A percentile compares a stretch with the other conserved stretches of the same genome.
Evolutionary conservation across 2,329 filamentous ascomycete genomes (phyloP).

Genomic region (Penicillium sp.): DNA sequence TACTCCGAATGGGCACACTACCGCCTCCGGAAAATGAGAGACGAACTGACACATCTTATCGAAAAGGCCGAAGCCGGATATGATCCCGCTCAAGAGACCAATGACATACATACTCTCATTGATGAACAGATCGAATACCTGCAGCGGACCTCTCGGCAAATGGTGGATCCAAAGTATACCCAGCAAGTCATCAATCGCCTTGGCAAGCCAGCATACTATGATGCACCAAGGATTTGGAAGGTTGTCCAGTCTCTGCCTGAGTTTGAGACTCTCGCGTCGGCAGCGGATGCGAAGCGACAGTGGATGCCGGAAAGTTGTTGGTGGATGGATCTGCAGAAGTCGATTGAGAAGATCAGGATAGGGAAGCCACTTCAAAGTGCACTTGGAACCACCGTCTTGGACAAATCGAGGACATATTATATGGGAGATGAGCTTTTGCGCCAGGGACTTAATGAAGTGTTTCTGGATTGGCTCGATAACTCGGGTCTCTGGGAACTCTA

Average conservation of each 20-base stretch:
- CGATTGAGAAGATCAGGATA: constrained; percentile 10
- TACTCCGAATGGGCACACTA: constrained; percentile 26
- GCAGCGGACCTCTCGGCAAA: constrained; percentile 16
- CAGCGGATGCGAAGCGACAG: constrained; percentile 3
- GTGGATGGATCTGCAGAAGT: constrained; percentile 15
- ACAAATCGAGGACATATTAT: constrained; percentile 1
- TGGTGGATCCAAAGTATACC: constrained; percentile 11
- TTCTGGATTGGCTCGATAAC: constrained; percentile 14
- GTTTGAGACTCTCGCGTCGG: constrained; percentile 10
- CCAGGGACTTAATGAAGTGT: constrained; percentile 17
- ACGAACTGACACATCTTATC: constrained; percentile 12
- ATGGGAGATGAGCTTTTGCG: constrained; percentile 20
- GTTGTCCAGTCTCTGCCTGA: constrained; percentile 7
- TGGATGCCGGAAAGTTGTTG: constrained; percentile 13
- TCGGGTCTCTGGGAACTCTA: constrained; percentile 14
- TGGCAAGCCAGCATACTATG: constrained; percentile 15
- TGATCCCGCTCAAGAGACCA: neutral
- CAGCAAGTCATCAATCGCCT: constrained; percentile 5
- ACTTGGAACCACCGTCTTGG: constrained; percentile 3
- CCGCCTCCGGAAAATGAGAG: constrained; percentile 21
- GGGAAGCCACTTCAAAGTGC: constrained; percentile 7
- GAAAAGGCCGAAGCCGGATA: constrained; percentile 2
- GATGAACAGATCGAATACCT: constrained; percentile 14
- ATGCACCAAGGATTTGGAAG: constrained; percentile 12
- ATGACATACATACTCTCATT: constrained; percentile 4